phyloP scores from a whole-genome alignment of 306 rosid species.

The Prunus dulcis region DNA sequence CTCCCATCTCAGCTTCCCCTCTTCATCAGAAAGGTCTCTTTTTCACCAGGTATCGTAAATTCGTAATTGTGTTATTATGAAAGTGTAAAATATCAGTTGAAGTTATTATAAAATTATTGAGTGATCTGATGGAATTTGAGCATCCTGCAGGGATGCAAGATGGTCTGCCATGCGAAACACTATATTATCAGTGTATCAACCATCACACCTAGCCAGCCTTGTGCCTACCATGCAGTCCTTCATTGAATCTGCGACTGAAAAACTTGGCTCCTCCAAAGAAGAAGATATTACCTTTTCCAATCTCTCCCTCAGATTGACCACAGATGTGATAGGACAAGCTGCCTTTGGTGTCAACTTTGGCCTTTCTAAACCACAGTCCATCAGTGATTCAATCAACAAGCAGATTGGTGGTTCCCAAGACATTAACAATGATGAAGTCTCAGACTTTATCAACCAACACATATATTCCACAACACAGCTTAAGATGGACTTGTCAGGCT shows the following conservation, averaged over 20 bases:
- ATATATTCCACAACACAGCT: conserved; percentile 87
- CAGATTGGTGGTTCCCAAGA: neutral
- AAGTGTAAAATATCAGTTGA: too few relatives aligned
- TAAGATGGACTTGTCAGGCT: conserved; percentile 90
- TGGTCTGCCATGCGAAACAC: conserved; percentile 91
- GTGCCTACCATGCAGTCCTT: conserved; percentile 82
- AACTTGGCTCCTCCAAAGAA: conserved; percentile 41
- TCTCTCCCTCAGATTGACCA: conserved; percentile 69
- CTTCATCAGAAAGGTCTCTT: conserved; percentile 93
- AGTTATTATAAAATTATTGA: neutral
- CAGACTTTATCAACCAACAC: conserved; percentile 80
- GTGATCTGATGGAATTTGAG: conserved; percentile 7
- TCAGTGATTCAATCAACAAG: conserved; percentile 26
- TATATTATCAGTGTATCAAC: conserved; percentile 71
- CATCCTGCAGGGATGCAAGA: conserved; percentile 65
- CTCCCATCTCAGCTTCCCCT: conserved; percentile 87
- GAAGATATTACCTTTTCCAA: conserved; percentile 62
- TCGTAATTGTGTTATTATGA: too few relatives aligned
- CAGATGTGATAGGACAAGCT: conserved; percentile 83
- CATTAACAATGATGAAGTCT: conserved; percentile 29
- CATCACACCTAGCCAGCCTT: conserved; percentile 65
- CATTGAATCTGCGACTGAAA: conserved; percentile 68
- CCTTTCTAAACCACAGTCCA: conserved; percentile 56
- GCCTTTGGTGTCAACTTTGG: conserved; percentile 95
- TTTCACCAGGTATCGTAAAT: conserved; percentile 53